These are phyloP conservation scores for Suillus brevipes DNA, from an alignment of 768 basidiomycete species.

Conservation along the genomic window DNA sequence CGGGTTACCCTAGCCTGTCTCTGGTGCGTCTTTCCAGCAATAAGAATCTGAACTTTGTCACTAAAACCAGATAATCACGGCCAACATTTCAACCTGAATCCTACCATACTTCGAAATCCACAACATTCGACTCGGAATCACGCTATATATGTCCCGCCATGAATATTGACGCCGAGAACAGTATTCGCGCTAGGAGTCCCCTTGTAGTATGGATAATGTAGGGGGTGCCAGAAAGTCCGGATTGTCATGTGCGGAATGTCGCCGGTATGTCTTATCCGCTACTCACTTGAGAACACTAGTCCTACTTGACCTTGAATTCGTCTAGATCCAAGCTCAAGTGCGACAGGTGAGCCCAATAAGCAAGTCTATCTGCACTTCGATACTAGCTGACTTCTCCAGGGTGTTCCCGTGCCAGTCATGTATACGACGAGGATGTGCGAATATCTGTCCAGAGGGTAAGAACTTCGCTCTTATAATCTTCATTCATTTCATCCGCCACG, in stretches of 20 bases:
- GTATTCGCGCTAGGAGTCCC: slow-evolving; percentile 9
- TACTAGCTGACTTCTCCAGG: slow-evolving; percentile 28
- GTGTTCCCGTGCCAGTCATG: slow-evolving; percentile 58
- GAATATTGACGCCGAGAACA: slow-evolving; percentile 14
- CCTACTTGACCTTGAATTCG: slow-evolving; percentile 4
- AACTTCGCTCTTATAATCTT: neutral
- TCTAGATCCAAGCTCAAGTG: slow-evolving; percentile 55
- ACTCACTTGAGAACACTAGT: slow-evolving; percentile 6
- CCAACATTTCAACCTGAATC: neutral
- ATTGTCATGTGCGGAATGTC: slow-evolving; percentile 54
- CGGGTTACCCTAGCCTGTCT: neutral
- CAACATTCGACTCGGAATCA: neutral
- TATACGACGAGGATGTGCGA: slow-evolving; percentile 51
- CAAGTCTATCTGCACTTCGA: neutral
- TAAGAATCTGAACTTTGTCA: neutral
- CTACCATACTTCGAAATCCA: neutral
- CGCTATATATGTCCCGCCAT: slow-evolving; percentile 3
- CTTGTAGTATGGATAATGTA: slow-evolving; percentile 8
- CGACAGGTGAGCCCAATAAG: slow-evolving; percentile 37
- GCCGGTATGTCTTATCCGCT: slow-evolving; percentile 36
- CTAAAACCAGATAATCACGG: neutral
- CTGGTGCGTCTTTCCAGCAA: neutral
- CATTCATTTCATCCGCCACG: slow-evolving; percentile 10
- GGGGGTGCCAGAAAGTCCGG: slow-evolving; percentile 34
- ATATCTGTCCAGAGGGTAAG: slow-evolving; percentile 52